Evolutionary conservation across 805 yeast genomes (phyloP).

Genomic region (Cyberlindnera mrakii): DNA sequence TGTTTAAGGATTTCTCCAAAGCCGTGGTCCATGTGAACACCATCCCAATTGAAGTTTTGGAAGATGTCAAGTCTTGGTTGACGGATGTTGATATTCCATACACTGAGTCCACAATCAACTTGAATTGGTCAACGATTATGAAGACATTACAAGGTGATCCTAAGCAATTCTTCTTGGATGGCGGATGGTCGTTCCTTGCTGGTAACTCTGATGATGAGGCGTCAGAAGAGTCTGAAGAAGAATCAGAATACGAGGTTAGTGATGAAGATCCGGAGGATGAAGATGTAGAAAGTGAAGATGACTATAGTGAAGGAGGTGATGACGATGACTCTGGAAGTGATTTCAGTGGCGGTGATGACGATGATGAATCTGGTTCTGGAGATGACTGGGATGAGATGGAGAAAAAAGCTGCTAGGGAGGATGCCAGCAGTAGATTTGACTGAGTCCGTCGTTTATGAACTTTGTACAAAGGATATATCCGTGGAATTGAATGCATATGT

Average conservation of each 20-base stretch:
- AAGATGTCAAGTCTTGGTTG: constrained; percentile 92
- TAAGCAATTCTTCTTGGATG: constrained; percentile 86
- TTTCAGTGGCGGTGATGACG: constrained; percentile 32
- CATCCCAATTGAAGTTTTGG: constrained; percentile 86
- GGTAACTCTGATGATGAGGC: constrained; percentile 81
- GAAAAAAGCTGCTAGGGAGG: constrained; percentile 22
- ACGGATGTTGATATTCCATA: constrained; percentile 96
- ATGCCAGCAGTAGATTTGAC: constrained; percentile 38
- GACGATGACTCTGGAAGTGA: constrained; percentile 26
- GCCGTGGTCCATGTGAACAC: constrained; percentile 93
- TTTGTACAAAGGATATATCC: neutral
- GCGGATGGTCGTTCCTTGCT: constrained; percentile 94
- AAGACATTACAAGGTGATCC: constrained; percentile 90
- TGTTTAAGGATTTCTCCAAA: constrained; percentile 81
- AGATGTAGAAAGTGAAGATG: constrained; percentile 32
- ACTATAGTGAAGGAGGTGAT: constrained; percentile 29
- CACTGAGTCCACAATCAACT: constrained; percentile 91
- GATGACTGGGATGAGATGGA: constrained; percentile 30
- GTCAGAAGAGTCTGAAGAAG: constrained; percentile 62
- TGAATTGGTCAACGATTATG: constrained; percentile 95
- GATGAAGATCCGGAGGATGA: constrained; percentile 39
- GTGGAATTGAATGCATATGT: too few relatives aligned
- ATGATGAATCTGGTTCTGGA: constrained; percentile 33
- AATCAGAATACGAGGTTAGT: constrained; percentile 41
- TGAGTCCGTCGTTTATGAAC: constrained; percentile 29